Conservation (phyloP, 106 monocot genomes). For the Dendrobium officinale region DNA sequence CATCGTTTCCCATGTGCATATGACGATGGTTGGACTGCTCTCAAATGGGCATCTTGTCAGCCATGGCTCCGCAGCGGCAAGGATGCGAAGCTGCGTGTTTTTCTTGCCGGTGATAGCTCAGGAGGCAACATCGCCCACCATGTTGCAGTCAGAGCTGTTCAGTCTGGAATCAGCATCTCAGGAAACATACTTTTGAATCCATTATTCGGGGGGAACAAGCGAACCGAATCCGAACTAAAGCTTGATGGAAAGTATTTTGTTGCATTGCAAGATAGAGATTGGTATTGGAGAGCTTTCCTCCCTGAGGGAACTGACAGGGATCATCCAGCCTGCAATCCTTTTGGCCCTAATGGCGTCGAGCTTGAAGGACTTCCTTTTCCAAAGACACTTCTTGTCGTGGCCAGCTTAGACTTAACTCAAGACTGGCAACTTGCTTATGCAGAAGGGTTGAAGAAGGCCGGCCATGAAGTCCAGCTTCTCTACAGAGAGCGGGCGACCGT, state of each 20-base stretch:
- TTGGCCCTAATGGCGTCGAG: slow-evolving; percentile 48
- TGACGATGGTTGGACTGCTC: slow-evolving; percentile 74
- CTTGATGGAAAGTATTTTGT: slow-evolving; percentile 89
- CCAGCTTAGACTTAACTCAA: slow-evolving; percentile 55
- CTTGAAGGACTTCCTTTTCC: slow-evolving; percentile 48
- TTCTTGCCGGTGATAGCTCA: slow-evolving; percentile 79
- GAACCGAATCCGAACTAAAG: slow-evolving; percentile 57
- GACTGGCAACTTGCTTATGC: slow-evolving; percentile 73
- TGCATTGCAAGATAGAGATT: slow-evolving; percentile 73
- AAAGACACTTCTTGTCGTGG: slow-evolving; percentile 63
- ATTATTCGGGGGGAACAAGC: slow-evolving; percentile 62
- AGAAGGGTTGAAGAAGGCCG: slow-evolving; percentile 45
- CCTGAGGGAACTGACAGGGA: slow-evolving; percentile 76
- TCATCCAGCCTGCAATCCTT: slow-evolving; percentile 78
- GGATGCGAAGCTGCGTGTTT: slow-evolving; percentile 29
- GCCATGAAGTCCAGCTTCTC: slow-evolving; percentile 53
- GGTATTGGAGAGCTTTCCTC: slow-evolving; percentile 92
- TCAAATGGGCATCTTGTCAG: slow-evolving; percentile 60
- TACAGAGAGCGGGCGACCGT: slow-evolving; percentile 70
- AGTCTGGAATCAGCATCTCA: slow-evolving; percentile 35
- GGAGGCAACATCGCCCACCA: slow-evolving; percentile 93
- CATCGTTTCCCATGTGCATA: slow-evolving; percentile 71
- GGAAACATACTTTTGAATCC: slow-evolving; percentile 85
- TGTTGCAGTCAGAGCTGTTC: slow-evolving; percentile 49
- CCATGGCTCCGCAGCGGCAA: slow-evolving; percentile 51